phyloP scores from a whole-genome alignment of 1,139 yeast genomes.

The Suhomyces yuchorum region DNA sequence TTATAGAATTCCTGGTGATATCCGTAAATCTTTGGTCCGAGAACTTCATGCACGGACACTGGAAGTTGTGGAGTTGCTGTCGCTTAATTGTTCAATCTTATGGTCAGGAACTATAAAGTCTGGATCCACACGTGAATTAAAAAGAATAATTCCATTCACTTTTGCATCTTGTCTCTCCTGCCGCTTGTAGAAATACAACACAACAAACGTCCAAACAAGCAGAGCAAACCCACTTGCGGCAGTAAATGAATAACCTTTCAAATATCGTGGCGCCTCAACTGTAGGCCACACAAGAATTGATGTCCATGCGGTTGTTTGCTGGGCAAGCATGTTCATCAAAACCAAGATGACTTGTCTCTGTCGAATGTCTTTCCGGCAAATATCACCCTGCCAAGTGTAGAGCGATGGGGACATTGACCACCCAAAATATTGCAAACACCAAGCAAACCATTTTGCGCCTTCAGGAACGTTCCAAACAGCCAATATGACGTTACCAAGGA shows the following conservation, averaged over 20 bases:
- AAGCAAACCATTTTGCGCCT: constrained; percentile 50
- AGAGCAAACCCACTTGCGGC: constrained; percentile 54
- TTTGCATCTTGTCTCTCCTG: constrained; percentile 54
- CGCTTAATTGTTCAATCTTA: background rate
- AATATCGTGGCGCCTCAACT: constrained; percentile 49
- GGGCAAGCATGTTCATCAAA: constrained; percentile 44
- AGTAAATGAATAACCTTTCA: constrained; percentile 52
- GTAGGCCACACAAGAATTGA: constrained; percentile 43
- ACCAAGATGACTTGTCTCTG: constrained; percentile 45
- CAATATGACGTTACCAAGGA: constrained; percentile 40
- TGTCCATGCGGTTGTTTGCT: constrained; percentile 43
- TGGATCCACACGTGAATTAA: constrained; percentile 11
- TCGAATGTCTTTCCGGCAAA: constrained; percentile 43
- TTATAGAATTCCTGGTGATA: constrained; percentile 2
- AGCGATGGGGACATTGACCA: constrained; percentile 52
- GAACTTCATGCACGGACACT: background rate
- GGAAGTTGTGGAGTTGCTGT: background rate
- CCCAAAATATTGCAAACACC: constrained; percentile 44
- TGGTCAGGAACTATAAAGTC: constrained; percentile 5
- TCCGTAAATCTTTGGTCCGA: background rate
- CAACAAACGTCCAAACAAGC: constrained; percentile 53
- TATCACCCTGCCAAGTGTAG: constrained; percentile 47
- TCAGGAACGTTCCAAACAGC: constrained; percentile 51
- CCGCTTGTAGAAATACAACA: constrained; percentile 56
- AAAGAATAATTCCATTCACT: constrained; percentile 37